Evolutionary conservation across 2,329 filamentous ascomycete species (phyloP).

Genomic region (Ilyonectria destructans): DNA sequence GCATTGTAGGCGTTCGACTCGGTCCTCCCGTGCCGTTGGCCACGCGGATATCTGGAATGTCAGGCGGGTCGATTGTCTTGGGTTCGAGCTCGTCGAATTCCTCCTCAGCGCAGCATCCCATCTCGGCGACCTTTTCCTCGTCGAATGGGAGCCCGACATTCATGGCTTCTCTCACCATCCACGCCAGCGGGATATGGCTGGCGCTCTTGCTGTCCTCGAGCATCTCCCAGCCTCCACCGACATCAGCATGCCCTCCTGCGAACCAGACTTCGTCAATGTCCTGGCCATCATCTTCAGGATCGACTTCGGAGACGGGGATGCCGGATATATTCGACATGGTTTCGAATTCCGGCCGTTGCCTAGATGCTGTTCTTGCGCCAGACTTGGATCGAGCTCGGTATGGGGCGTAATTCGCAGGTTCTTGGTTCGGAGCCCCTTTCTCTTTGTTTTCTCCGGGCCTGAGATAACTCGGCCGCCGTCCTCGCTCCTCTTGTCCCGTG

Average conservation of each 20-base stretch:
- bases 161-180: constrained; percentile 76
- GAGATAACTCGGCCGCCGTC: constrained; percentile 37
- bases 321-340: constrained; percentile 53
- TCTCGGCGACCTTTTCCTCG: constrained; percentile 75
- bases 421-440: constrained; percentile 17
- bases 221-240: constrained; percentile 83
- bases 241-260: constrained; percentile 83
- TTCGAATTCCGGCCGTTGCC: constrained; percentile 43
- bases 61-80: constrained; percentile 24
- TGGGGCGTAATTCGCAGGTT: constrained; percentile 54
- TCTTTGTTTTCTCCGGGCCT: constrained; percentile 33
- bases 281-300: constrained; percentile 69
- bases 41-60: constrained; percentile 53
- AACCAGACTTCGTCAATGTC: constrained; percentile 90
- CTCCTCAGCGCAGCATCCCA: constrained; percentile 67
- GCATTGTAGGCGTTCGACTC: constrained; percentile 39
- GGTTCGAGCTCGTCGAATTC: constrained; percentile 19
- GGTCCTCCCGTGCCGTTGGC: constrained; percentile 41
- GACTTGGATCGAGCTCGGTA: constrained; percentile 61
- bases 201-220: constrained; percentile 72
- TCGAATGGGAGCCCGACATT: constrained; percentile 81
- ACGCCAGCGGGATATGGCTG: constrained; percentile 79
- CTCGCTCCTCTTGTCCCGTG: constrained; percentile 30
- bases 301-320: constrained; percentile 44
- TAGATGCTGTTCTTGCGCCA: constrained; percentile 48